Conservation (phyloP, 208 protist genomes). For the Acanthamoeba sp. region DNA sequence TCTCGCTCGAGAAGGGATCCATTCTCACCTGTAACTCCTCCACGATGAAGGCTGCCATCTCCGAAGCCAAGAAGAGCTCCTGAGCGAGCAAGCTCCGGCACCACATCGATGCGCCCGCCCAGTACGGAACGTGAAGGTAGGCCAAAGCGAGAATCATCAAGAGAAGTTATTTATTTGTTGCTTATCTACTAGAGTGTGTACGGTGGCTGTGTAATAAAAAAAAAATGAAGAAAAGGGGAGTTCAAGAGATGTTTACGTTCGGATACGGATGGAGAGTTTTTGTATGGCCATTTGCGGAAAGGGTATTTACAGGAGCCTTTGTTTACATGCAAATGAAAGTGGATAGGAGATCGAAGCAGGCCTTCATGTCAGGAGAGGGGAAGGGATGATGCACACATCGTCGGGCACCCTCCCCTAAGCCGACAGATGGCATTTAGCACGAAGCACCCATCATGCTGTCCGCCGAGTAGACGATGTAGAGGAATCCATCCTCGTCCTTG, state of each 20-base stretch:
- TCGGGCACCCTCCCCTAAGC: too few species aligned
- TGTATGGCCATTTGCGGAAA: too few species aligned
- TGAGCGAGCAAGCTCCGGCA: too few species aligned
- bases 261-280: too few species aligned
- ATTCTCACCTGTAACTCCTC: slow-evolving; percentile 39
- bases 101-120: too few species aligned
- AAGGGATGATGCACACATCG: not conserved
- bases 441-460: slow-evolving; percentile 62
- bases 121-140: too few species aligned
- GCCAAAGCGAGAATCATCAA: too few species aligned
- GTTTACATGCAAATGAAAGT: too few species aligned
- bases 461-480: slow-evolving; percentile 68
- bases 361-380: not conserved
- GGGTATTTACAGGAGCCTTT: too few species aligned
- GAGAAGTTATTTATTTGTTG: not conserved
- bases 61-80: slow-evolving; percentile 40
- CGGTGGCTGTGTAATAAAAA: not conserved
- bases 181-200: not conserved
- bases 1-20: slow-evolving; percentile 43
- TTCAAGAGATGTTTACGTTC: too few species aligned
- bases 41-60: slow-evolving; percentile 54
- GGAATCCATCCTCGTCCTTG: slow-evolving; percentile 76
- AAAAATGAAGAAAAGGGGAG: too few species aligned
- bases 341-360: too few species aligned
- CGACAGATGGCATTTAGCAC: not conserved